These are phyloP conservation scores for Artemisia tridentata DNA, from an alignment of 129 eudicot species.

Conservation along the genomic window DNA sequence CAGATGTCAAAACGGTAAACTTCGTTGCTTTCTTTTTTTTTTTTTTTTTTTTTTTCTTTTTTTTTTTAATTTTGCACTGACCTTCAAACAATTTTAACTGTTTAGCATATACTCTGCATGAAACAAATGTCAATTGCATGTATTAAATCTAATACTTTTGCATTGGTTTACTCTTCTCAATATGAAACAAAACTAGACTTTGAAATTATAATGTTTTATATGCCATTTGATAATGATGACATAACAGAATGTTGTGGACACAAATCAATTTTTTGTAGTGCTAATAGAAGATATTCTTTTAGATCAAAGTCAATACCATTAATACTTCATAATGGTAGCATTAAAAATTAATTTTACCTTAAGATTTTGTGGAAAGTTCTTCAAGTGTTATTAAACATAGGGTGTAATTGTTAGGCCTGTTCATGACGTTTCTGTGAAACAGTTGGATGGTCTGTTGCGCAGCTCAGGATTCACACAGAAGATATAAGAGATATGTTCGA, in stretches of 20 bases:
- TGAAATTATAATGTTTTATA: neutral
- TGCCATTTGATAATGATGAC: neutral
- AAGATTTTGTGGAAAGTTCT: neutral
- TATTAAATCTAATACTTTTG: neutral
- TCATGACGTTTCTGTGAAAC: neutral
- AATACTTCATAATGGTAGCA: neutral
- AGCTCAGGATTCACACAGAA: conserved; percentile 78
- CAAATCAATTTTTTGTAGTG: neutral
- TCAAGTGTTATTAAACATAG: neutral
- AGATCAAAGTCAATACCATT: neutral
- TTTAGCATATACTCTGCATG: neutral
- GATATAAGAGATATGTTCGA: neutral
- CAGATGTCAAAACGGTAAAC: no score
- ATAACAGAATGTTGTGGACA: neutral
- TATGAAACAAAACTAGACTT: neutral
- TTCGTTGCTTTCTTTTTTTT: no score
- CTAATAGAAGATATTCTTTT: neutral
- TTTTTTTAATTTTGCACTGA: neutral
- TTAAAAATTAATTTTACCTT: neutral
- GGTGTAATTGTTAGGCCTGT: neutral
- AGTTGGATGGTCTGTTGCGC: conserved; percentile 69
- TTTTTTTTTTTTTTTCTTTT: no score
- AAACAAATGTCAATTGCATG: neutral
- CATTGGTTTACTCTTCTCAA: neutral
- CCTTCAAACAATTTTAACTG: neutral